Conservation (phyloP, 768 basidiomycete species). For the Bullera alba region DNA sequence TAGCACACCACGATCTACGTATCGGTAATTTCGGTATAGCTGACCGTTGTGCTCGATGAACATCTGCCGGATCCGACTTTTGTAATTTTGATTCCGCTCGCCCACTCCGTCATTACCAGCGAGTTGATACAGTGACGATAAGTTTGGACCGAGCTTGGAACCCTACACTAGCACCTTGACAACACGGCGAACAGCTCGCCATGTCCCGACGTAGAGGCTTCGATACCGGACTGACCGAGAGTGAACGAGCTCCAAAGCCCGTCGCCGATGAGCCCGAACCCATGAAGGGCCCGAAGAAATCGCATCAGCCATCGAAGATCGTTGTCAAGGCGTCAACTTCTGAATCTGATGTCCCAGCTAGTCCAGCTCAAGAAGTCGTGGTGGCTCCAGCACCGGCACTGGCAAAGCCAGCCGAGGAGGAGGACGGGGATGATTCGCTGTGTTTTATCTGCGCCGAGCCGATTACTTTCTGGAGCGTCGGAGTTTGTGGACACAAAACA, state of each 20-base stretch:
- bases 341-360: not conserved
- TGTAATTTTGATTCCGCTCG: too few species aligned
- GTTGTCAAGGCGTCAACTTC: slow-evolving; percentile 2
- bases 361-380: slow-evolving; percentile 9
- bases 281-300: not conserved
- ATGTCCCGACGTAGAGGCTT: slow-evolving; percentile 26
- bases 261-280: not conserved
- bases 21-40: too few species aligned
- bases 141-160: too few species aligned
- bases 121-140: too few species aligned
- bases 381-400: slow-evolving; percentile 15
- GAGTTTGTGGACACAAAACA: slow-evolving; percentile 86
- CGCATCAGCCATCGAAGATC: slow-evolving; percentile 4
- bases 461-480: slow-evolving; percentile 79
- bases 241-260: slow-evolving; percentile 1
- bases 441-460: slow-evolving; percentile 96
- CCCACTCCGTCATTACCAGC: too few species aligned
- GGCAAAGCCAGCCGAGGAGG: slow-evolving; percentile 14
- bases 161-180: too few species aligned
- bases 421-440: slow-evolving; percentile 23
- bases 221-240: slow-evolving; percentile 14
- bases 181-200: not conserved
- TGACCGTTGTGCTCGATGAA: too few species aligned
- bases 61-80: too few species aligned
- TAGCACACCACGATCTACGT: too few species aligned